These are phyloP conservation scores for Calcarisporium arbuscula DNA, from an alignment of 2,329 filamentous ascomycete species.

Conservation along the genomic window DNA sequence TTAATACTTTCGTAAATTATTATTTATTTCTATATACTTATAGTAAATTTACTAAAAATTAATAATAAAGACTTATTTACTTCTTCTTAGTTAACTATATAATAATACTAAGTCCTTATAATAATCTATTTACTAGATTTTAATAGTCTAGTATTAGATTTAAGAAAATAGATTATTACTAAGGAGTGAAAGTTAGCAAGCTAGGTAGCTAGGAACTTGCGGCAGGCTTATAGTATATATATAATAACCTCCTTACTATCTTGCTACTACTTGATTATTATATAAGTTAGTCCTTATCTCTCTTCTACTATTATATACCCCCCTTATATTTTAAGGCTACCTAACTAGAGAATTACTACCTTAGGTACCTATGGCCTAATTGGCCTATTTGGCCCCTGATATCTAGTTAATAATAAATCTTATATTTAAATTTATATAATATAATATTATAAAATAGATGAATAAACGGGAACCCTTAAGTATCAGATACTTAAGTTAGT, in stretches of 20 bases:
- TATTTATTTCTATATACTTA: neutral
- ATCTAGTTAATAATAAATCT: neutral
- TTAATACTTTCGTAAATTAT: neutral
- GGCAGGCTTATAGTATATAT: neutral
- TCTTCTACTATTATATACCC: neutral
- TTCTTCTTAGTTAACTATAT: neutral
- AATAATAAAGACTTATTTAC: neutral
- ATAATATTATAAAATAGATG: neutral
- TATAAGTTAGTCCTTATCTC: neutral
- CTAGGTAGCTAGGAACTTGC: too few relatives aligned
- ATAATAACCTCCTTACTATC: neutral
- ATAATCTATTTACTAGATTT: neutral
- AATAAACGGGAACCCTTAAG: too few relatives aligned
- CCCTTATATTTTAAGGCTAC: neutral
- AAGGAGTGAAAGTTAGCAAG: too few relatives aligned
- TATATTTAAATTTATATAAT: neutral
- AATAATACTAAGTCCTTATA: neutral
- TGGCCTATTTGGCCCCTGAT: too few relatives aligned
- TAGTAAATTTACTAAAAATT: neutral
- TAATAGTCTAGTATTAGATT: neutral
- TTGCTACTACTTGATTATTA: neutral
- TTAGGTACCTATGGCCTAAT: too few relatives aligned
- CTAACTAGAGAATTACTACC: neutral
- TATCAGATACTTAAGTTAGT: neutral
- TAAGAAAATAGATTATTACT: too few relatives aligned